Evolutionary conservation across 768 basidiomycete species (phyloP), one percentile per base, ranked within the genome.

Genomic region (Flagelloscypha sp.): DNA sequence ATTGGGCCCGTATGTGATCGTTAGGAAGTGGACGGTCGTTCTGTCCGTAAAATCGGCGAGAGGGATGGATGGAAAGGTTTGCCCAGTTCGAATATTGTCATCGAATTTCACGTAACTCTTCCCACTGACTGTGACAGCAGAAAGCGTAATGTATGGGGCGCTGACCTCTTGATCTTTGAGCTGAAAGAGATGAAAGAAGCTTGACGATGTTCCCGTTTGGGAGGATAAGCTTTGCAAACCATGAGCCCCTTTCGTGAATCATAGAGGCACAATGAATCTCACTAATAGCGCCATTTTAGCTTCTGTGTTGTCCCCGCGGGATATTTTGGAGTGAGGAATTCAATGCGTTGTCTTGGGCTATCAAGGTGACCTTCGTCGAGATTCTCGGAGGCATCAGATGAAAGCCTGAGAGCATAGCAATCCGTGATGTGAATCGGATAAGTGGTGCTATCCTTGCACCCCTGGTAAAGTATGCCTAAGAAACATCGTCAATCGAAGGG

Each of bases 121-220:
- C n/a, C n/a, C n/a, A n/a, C n/a, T n/a, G n/a, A n/a, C n/a, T n/a
- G n/a, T n/a, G 1, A 28, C 33, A 8, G 37, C 37, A 15, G 33
- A 25, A 16, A 42, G 32, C 1, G 41, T 38, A 16, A 42, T 20
- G 0, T 37, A 32, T 6, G 41, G 41, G 4, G 32, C 36, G 9
- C 30, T 37, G 3, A 6, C 22, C 10, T 36, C 41, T 7, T 37
- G 41, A 0, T 31, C 24, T 16, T 37, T 33, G 1, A 42, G 21
- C 33, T 42, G 41, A 36, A 42, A 37, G 27, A 38, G 32, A 19
- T 42, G 41, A 37, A 42, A 42, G 27, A 42, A 38, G 11, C 35
- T 31, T 20, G 13, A 34, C 15, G 31, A 37, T 5, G 41, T 42
- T 6, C 36, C 37, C 15, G 35, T 36, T 8, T 30, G 29, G 20